phyloP scores from a whole-genome alignment of 1,284 basidiomycete genomes.

The Gomphus bonarii region DNA sequence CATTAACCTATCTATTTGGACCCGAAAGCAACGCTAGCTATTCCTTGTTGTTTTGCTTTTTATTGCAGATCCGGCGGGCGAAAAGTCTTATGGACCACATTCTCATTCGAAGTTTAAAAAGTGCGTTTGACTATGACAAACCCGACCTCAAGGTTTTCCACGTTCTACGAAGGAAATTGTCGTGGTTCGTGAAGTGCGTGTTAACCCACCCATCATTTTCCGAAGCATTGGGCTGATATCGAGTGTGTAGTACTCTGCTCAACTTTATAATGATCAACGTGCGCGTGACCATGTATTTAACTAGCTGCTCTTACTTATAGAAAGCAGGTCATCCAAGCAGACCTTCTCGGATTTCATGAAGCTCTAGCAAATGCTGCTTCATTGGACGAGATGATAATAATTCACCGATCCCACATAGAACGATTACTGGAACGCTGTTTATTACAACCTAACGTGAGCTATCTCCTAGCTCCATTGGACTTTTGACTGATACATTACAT shows the following conservation, averaged over 20 bases:
- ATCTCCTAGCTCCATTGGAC: background rate
- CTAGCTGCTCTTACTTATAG: background rate
- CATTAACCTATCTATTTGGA: constrained; percentile 70
- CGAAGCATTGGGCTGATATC: background rate
- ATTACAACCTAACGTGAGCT: constrained; percentile 49
- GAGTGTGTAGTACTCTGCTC: constrained; percentile 47
- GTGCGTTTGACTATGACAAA: background rate
- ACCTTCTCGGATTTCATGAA: constrained; percentile 48
- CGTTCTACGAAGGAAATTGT: constrained; percentile 60
- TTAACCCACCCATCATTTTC: background rate
- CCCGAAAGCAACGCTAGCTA: constrained; percentile 50
- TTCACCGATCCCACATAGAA: constrained; percentile 65
- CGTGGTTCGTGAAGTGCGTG: constrained; percentile 77
- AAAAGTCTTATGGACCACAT: constrained; percentile 63
- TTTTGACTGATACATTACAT: background rate
- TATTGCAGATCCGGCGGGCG: constrained; percentile 66
- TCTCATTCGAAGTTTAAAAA: constrained; percentile 39
- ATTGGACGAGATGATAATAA: constrained; percentile 63
- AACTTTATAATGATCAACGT: constrained; percentile 70
- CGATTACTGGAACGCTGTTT: constrained; percentile 57
- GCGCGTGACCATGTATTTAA: constrained; percentile 17
- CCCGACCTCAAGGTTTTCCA: constrained; percentile 33
- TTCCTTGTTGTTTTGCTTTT: constrained; percentile 62
- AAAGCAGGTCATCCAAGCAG: constrained; percentile 58
- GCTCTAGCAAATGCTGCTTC: constrained; percentile 46